These are phyloP conservation scores for Tulasnella sp. DNA, from an alignment of 768 basidiomycete species.

Conservation along the genomic window DNA sequence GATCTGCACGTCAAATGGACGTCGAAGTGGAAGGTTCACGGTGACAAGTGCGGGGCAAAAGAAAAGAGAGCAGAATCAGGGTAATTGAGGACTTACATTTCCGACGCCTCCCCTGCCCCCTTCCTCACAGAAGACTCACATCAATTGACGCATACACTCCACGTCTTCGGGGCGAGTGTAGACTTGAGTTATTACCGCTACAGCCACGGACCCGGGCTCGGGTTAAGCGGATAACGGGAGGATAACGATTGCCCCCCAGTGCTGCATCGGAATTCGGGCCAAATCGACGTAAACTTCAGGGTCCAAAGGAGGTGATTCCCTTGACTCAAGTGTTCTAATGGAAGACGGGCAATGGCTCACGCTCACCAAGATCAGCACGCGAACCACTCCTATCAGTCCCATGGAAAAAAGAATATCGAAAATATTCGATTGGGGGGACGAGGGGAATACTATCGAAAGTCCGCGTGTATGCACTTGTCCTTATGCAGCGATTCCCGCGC, in stretches of 20 bases:
- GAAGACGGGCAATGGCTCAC: not conserved
- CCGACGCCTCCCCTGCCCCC: too few species aligned
- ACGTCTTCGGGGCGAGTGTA: too few species aligned
- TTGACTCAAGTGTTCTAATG: constrained; percentile 2
- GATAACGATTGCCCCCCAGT: not conserved
- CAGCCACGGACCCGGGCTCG: not conserved
- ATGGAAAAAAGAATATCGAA: not conserved
- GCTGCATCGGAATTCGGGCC: not conserved
- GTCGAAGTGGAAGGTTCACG: too few species aligned
- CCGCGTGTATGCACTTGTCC: not conserved
- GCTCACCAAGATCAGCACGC: not conserved
- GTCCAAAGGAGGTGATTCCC: not conserved
- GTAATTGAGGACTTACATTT: too few species aligned
- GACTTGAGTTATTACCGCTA: not conserved
- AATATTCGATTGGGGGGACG: not conserved
- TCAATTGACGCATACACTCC: too few species aligned
- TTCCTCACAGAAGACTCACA: too few species aligned
- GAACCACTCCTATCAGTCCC: not conserved
- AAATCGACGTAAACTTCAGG: not conserved
- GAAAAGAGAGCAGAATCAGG: too few species aligned
- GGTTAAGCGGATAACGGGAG: not conserved
- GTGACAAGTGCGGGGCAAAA: too few species aligned
- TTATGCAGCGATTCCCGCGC: not conserved
- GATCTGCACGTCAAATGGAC: too few species aligned
- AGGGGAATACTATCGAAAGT: not conserved